Evolutionary conservation across 345 rosid species (phyloP).

Genomic region (Eucalyptus leucophloia): DNA sequence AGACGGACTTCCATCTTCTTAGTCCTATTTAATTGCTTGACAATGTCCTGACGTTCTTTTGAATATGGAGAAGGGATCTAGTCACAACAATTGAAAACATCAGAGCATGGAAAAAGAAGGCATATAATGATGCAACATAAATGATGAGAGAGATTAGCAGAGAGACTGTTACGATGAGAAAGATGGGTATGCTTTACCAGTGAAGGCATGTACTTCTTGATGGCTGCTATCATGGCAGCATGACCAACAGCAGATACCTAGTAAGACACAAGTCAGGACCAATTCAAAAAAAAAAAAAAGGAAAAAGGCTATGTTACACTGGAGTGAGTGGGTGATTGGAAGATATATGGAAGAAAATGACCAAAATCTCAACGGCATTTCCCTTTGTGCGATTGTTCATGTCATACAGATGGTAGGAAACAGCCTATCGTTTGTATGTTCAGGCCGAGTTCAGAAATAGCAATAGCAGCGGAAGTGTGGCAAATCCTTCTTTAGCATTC

Average conservation of each 20-base stretch:
- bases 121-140: background rate
- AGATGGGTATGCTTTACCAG: conserved; percentile 18
- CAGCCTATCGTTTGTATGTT: background rate
- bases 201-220: conserved; percentile 38
- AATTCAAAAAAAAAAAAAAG: background rate
- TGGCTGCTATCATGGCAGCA: conserved; percentile 47
- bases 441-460: background rate
- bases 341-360: background rate
- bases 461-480: background rate
- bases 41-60: conserved; percentile 34
- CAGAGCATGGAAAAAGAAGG: background rate
- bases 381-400: background rate
- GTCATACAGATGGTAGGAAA: background rate
- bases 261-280: background rate
- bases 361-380: background rate
- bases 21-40: conserved; percentile 41
- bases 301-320: background rate
- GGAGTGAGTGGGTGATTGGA: background rate
- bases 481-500: background rate
- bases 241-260: conserved; percentile 60
- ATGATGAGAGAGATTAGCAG: background rate
- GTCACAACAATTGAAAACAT: background rate
- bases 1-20: conserved; percentile 36
- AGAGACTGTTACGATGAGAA: background rate
- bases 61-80: conserved; percentile 69